Base-by-base conservation (phyloP, 495 filamentous ascomycete species). In the Eremomyces bilateralis region DNA sequence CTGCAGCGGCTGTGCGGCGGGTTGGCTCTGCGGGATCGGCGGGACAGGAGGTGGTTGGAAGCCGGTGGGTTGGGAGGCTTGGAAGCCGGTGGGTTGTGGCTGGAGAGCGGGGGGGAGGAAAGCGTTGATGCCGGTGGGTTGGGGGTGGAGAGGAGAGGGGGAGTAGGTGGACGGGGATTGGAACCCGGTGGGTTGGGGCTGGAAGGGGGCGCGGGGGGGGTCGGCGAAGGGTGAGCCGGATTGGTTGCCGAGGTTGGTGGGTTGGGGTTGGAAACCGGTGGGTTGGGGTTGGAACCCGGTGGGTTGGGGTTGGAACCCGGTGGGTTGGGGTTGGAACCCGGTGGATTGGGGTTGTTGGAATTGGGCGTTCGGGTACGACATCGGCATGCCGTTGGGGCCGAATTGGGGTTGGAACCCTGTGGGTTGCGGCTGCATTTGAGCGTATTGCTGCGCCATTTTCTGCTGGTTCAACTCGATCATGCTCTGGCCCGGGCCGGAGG, bases 401-500 rank as follows among this genome's bases (percentile, higher is more conserved):
- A 13, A 13, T 13, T 27, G 24, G 8, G 10, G 30, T 8, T 16
- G 10, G 8, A 41, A 34, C 12, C 46, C 46, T 4, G 43, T 46
- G 5, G 46, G 43, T 36, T 49, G 46, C 15, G 31, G 34, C 15
- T 53, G 48, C 38, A 47, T 61, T n/a, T n/a, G n/a, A n/a, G n/a
- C n/a, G 42, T 71, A 65, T 44, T 71, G 65, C 10, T 49, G 42
- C 17, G 39, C 31, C 16, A 57, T 54, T 21, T 73, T 67, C 37
- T 71, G 65, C 50, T 77, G 74, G 47, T 60, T 69, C 17, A 83
- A 47, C 4, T 84, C 78, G 41, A 69, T 62, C 38, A 83, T 46
- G 42, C 73, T 83, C 50, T 85, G 80, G 29, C 81, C 79, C 1
- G 69, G 71, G 16, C 75, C 67, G 15, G 74, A 73, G 28, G 80